Evolutionary conservation across 2,329 filamentous ascomycete genomes (phyloP).

Genomic region (Cladophialophora bantiana): DNA sequence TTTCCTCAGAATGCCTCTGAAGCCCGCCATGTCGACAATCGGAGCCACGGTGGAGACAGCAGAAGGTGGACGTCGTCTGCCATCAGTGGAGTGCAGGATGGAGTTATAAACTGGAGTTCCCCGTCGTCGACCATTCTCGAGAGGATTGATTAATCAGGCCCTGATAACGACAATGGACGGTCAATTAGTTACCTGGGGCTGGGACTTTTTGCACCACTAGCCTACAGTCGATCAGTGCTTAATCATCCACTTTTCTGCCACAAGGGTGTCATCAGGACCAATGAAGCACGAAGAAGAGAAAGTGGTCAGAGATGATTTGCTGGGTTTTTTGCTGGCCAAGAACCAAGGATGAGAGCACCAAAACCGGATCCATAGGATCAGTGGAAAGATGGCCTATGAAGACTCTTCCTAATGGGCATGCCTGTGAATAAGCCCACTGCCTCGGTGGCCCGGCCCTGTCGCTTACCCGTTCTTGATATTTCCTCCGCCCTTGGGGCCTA

Average conservation of each 20-base stretch:
- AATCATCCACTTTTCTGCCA: background rate
- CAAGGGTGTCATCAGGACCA: background rate
- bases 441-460: background rate
- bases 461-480: background rate
- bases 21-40: slow-evolving; percentile 5
- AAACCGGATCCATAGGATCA: background rate
- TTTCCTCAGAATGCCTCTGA: slow-evolving; percentile 33
- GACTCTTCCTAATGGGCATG: background rate
- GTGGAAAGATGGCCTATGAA: background rate
- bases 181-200: background rate
- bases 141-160: slow-evolving; percentile 9
- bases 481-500: background rate
- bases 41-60: background rate
- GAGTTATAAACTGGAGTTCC: background rate
- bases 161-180: slow-evolving; percentile 4
- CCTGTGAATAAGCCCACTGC: background rate
- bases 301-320: background rate
- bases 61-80: background rate
- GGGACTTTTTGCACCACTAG: background rate
- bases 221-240: background rate
- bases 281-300: background rate
- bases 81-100: slow-evolving; percentile 3
- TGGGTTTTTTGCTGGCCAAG: background rate
- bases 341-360: background rate
- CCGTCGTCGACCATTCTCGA: background rate